Percentiles rank a stretch among this genome's conserved stretches.
These are phyloP conservation scores for Rhizopogon roseolus DNA, from an alignment of 768 basidiomycete genomes.

Conservation along the genomic window DNA sequence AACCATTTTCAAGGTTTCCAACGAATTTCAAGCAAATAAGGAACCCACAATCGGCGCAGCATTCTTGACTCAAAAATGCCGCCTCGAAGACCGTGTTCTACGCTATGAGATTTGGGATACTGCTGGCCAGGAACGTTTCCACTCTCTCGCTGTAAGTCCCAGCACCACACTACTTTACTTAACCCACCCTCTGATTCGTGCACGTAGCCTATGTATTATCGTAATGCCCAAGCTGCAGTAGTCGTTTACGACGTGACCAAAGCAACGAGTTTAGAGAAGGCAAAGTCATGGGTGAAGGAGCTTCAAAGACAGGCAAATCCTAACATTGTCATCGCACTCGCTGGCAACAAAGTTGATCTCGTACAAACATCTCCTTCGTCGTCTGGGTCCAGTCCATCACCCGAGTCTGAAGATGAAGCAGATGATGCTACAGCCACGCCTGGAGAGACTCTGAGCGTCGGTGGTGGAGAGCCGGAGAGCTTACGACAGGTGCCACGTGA, in stretches of 20 bases:
- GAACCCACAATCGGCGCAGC: constrained; percentile 98
- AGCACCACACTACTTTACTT: background rate
- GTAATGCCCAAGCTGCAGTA: constrained; percentile 96
- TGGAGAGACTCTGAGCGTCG: constrained; percentile 55
- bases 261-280: constrained; percentile 92
- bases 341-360: constrained; percentile 96
- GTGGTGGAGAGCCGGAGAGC: constrained; percentile 57
- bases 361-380: constrained; percentile 62
- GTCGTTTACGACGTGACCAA: constrained; percentile 99
- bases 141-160: constrained; percentile 82
- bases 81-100: constrained; percentile 88
- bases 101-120: constrained; percentile 99
- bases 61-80: constrained; percentile 92
- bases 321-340: constrained; percentile 97
- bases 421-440: constrained; percentile 91
- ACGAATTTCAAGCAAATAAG: constrained; percentile 99
- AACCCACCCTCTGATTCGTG: constrained; percentile 4
- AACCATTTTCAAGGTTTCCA: constrained; percentile 60
- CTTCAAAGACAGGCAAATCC: constrained; percentile 98
- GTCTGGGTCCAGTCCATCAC: constrained; percentile 39
- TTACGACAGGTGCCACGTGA: constrained; percentile 88
- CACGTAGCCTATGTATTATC: constrained; percentile 92
- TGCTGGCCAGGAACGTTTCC: constrained; percentile 94
- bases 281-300: constrained; percentile 99
- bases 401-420: constrained; percentile 83